Evolutionary conservation across 1,284 basidiomycete species (phyloP), one percentile per base, ranked within the genome.

Genomic region (Rhizoctonia solani): DNA sequence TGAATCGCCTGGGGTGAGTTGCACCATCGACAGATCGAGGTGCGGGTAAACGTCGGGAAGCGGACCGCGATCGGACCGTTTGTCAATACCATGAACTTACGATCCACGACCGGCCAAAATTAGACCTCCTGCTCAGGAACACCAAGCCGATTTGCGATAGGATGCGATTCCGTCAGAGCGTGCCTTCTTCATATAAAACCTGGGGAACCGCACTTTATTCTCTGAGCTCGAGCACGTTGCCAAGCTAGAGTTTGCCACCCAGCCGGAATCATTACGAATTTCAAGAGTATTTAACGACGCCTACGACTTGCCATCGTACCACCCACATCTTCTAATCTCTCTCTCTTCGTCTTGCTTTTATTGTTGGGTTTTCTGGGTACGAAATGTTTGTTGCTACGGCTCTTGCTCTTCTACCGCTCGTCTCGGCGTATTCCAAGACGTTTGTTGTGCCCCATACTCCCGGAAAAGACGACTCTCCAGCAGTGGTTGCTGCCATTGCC

Each of bases 391-490:
- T 41, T 25, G 25, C 44, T 23, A 21, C 52, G 13, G 63, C 63
- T 19, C 37, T 66, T 66, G 19, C 37, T 44, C 68, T 61, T 27
- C 73, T 75, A 67, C 72, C 72, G 72, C 73, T 68, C 11, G 52
- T 65, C 50, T 61, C 55, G 34, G 52, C 61, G 2, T 81, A 81
- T 3, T 84, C 82, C 81, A 77, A 76, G 44, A 84, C 81, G 0
- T 83, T 81, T 69, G 72, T 77, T n/a, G 85, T 85, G 13, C 79
- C 82, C 0, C 84, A 86, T 69, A 72, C 73, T 1, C 72, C 75
- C 3, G 81, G 81, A 19, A 73, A 75, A 52, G 84, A 87, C 61
- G 86, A 87, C 71, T 81, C 81, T 0, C 83, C 83, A 21, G 78
- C 77, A 0, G 73, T 87, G 13, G 71, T 76, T 4, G 75, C 80